phyloP scores from a whole-genome alignment of 805 yeast species.

The Ogataea glucozyma region DNA sequence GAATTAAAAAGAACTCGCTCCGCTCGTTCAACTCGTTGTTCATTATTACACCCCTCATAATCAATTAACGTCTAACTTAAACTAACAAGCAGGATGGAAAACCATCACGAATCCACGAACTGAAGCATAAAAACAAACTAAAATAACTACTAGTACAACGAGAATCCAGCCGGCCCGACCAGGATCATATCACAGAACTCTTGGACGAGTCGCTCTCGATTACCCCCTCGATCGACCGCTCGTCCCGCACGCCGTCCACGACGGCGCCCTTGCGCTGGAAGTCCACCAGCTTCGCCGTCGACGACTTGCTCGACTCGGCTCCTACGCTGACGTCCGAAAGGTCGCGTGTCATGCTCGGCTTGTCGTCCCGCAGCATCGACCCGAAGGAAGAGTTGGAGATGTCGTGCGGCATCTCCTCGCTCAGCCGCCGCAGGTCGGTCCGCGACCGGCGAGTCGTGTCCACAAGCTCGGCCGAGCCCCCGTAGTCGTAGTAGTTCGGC shows the following conservation, averaged over 20 bases:
- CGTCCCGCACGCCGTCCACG: constrained; percentile 33
- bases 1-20: too few species aligned
- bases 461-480: constrained; percentile 18
- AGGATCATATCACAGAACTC: constrained; percentile 1
- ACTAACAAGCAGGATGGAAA: too few species aligned
- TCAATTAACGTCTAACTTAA: too few species aligned
- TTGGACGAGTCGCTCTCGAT: constrained; percentile 22
- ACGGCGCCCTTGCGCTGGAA: constrained; percentile 47
- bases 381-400: constrained; percentile 7
- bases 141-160: too few species aligned
- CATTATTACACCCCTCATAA: too few species aligned
- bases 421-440: constrained; percentile 12
- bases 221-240: constrained; percentile 24
- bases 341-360: constrained; percentile 10
- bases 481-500: constrained; percentile 14
- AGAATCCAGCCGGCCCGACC: background rate
- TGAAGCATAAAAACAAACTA: too few species aligned
- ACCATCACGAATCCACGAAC: too few species aligned
- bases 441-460: constrained; percentile 13
- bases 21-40: too few species aligned
- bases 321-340: constrained; percentile 16
- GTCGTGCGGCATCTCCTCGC: constrained; percentile 19
- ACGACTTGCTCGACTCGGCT: constrained; percentile 3
- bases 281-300: constrained; percentile 46
- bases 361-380: constrained; percentile 6